Evolutionary conservation across 805 yeast genomes (phyloP).

Genomic region (Crinitomyces ghanaensis): DNA sequence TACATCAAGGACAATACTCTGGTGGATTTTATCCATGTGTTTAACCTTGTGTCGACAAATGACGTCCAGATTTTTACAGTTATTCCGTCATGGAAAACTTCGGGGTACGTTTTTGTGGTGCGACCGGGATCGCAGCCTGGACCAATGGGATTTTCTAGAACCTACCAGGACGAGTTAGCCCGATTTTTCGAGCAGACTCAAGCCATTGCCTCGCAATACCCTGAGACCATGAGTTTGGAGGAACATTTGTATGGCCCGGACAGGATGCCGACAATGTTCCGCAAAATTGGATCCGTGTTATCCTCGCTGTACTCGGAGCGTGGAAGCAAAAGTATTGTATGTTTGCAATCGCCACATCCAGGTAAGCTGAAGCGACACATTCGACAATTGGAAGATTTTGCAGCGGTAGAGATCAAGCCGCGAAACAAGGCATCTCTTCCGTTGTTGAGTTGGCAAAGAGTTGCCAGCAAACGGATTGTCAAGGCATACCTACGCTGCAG

Average conservation of each 20-base stretch:
- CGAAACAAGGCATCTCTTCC: slow-evolving; percentile 41
- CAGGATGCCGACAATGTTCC: slow-evolving; percentile 44
- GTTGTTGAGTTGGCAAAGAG: slow-evolving; percentile 71
- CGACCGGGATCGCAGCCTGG: slow-evolving; percentile 67
- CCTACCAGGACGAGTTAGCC: slow-evolving; percentile 34
- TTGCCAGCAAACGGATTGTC: slow-evolving; percentile 50
- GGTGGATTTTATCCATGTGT: slow-evolving; percentile 52
- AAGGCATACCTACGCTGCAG: slow-evolving; percentile 66
- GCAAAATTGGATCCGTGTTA: slow-evolving; percentile 43
- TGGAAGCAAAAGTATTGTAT: slow-evolving; percentile 51
- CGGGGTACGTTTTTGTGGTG: slow-evolving; percentile 42
- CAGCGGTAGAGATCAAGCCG: slow-evolving; percentile 46
- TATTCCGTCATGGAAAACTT: slow-evolving; percentile 50
- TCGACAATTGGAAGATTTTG: slow-evolving; percentile 42
- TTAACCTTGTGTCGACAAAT: slow-evolving; percentile 59
- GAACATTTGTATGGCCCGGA: slow-evolving; percentile 42
- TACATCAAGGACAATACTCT: too few species aligned
- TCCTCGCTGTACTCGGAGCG: slow-evolving; percentile 51
- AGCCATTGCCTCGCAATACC: too few species aligned
- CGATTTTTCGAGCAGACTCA: too few species aligned
- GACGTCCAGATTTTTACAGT: slow-evolving; percentile 66
- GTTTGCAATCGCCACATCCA: slow-evolving; percentile 60
- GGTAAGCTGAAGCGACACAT: slow-evolving; percentile 37
- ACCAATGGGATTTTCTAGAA: slow-evolving; percentile 40
- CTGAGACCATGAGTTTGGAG: slow-evolving; percentile 42